A percentile compares a stretch with the other conserved stretches of the same genome.
Conservation (phyloP, 495 filamentous ascomycete species). For the Aspergillus ellipticus region DNA sequence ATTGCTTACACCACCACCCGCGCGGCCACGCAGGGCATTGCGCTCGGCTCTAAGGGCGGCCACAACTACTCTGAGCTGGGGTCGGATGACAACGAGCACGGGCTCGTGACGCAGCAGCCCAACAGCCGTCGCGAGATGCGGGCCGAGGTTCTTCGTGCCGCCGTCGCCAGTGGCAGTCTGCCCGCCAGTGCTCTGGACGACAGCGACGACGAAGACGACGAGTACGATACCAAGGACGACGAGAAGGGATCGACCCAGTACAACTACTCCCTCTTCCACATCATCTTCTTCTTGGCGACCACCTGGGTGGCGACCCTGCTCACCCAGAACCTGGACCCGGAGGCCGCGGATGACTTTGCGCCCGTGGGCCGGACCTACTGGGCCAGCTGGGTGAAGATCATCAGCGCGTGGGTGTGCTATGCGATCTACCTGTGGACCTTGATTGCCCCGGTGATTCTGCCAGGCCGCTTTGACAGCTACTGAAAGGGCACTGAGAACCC, state of each 20-base stretch:
- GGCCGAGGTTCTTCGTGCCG: conserved; percentile 81
- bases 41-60: conserved; percentile 65
- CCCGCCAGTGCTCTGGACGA: conserved; percentile 87
- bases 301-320: conserved; percentile 93
- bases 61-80: conserved; percentile 56
- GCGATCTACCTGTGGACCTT: conserved; percentile 90
- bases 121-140: conserved; percentile 81
- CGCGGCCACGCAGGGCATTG: conserved; percentile 90
- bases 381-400: conserved; percentile 99
- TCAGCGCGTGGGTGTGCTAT: conserved; percentile 97
- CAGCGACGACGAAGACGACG: conserved; percentile 64
- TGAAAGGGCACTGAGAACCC: neutral
- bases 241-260: conserved; percentile 89
- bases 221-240: conserved; percentile 69
- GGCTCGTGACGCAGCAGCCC: conserved; percentile 86
- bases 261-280: conserved; percentile 92
- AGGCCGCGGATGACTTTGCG: conserved; percentile 67
- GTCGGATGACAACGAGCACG: conserved; percentile 73
- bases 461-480: conserved; percentile 72
- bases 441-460: conserved; percentile 78
- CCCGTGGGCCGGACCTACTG: conserved; percentile 93
- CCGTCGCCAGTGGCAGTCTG: conserved; percentile 84
- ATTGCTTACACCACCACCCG: conserved; percentile 97
- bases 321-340: conserved; percentile 74
- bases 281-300: conserved; percentile 96